These are phyloP conservation scores for Saitozyma podzolica DNA, from an alignment of 768 basidiomycete species.

Conservation along the genomic window DNA sequence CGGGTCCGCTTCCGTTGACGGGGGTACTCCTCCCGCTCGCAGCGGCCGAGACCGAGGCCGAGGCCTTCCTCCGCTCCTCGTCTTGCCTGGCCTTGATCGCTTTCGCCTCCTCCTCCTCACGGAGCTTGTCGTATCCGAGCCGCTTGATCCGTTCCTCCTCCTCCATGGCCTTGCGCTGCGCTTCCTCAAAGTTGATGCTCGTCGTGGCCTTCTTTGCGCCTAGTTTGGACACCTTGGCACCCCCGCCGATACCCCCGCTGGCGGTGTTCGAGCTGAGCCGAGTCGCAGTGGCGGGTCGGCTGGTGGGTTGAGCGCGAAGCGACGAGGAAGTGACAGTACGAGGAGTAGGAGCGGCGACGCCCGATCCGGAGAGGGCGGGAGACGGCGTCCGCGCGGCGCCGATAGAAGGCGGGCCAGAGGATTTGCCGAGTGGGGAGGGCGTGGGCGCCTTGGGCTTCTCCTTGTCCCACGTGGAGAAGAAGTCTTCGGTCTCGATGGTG, in stretches of 20 bases:
- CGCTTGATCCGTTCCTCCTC: slow-evolving; percentile 91
- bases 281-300: slow-evolving; percentile 54
- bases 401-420: slow-evolving; percentile 47
- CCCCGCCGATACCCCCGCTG: slow-evolving; percentile 55
- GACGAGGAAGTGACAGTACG: slow-evolving; percentile 55
- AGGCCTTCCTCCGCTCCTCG: slow-evolving; percentile 48
- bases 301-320: slow-evolving; percentile 49
- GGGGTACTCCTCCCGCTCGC: slow-evolving; percentile 40
- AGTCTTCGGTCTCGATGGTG: slow-evolving; percentile 66
- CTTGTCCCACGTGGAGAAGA: slow-evolving; percentile 97
- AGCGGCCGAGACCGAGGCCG: slow-evolving; percentile 46
- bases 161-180: slow-evolving; percentile 82
- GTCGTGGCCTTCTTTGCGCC: slow-evolving; percentile 83
- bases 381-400: slow-evolving; percentile 58
- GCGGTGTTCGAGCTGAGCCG: slow-evolving; percentile 42
- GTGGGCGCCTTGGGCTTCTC: slow-evolving; percentile 57
- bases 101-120: slow-evolving; percentile 75
- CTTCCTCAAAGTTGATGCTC: slow-evolving; percentile 89
- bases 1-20: slow-evolving; percentile 33
- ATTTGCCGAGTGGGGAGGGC: slow-evolving; percentile 18
- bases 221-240: slow-evolving; percentile 65
- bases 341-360: slow-evolving; percentile 31
- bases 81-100: slow-evolving; percentile 61
- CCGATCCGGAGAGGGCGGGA: slow-evolving; percentile 28
- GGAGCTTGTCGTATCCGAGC: slow-evolving; percentile 82